Evolutionary conservation across 768 basidiomycete species (phyloP).

Genomic region (Suillus subluteus): DNA sequence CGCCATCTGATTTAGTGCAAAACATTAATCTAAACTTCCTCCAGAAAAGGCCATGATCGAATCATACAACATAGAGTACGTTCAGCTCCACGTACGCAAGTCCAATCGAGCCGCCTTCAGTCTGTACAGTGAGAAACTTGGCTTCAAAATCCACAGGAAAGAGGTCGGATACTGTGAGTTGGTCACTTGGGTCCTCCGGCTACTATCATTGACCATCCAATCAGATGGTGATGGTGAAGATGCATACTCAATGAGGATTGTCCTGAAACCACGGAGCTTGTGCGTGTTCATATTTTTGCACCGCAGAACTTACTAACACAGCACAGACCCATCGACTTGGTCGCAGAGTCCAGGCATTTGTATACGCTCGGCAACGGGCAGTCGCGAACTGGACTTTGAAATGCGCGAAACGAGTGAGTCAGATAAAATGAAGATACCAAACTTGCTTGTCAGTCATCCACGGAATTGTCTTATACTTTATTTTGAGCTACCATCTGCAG

Average conservation of each 20-base stretch:
- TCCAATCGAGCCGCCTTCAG: slow-evolving; percentile 29
- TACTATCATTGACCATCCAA: not conserved
- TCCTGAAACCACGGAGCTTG: slow-evolving; percentile 1
- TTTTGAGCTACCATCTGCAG: not conserved
- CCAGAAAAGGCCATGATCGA: slow-evolving; percentile 30
- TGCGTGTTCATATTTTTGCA: not conserved
- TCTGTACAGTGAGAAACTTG: slow-evolving; percentile 28
- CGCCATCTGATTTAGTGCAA: not conserved
- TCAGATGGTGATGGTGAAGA: slow-evolving; percentile 33
- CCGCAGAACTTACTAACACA: not conserved
- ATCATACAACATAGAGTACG: slow-evolving; percentile 20
- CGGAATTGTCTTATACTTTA: not conserved
- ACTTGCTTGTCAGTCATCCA: not conserved
- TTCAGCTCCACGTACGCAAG: slow-evolving; percentile 34
- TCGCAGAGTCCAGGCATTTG: not conserved
- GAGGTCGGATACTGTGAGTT: slow-evolving; percentile 31
- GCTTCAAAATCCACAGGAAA: slow-evolving; percentile 21
- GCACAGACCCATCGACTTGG: not conserved
- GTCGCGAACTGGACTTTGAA: slow-evolving; percentile 4
- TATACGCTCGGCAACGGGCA: not conserved
- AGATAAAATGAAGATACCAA: slow-evolving; percentile 2
- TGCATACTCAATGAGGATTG: slow-evolving; percentile 26
- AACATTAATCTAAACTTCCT: slow-evolving; percentile 5
- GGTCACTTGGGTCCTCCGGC: not conserved
- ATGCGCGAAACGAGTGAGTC: slow-evolving; percentile 1